Conservation (phyloP, 2,329 filamentous ascomycete species). For the Eutypa lata region DNA sequence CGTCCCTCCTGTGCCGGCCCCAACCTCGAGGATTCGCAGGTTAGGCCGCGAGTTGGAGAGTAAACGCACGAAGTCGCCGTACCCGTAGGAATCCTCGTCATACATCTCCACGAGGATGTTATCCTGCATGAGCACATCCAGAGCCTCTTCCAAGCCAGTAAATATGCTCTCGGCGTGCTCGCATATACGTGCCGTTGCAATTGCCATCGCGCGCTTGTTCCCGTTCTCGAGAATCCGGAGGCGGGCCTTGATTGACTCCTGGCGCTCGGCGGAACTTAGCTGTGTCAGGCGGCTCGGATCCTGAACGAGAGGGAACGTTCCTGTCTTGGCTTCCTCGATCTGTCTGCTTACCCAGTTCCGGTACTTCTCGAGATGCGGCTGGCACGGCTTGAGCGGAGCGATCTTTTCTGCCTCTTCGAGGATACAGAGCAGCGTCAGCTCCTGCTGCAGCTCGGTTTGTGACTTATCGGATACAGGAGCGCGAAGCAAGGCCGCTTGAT, state of each 20-base stretch:
- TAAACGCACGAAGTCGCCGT: conserved; percentile 17
- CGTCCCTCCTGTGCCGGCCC: conserved; percentile 24
- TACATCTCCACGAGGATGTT: conserved; percentile 28
- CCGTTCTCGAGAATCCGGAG: conserved; percentile 14
- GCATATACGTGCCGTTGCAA: conserved; percentile 17
- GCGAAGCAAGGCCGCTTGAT: conserved; percentile 21
- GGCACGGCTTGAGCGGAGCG: conserved; percentile 12
- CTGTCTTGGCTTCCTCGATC: conserved; percentile 7
- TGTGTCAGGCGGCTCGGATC: conserved; percentile 3
- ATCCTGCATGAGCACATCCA: conserved; percentile 29
- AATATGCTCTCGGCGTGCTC: conserved; percentile 18
- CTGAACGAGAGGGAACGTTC: conserved; percentile 11
- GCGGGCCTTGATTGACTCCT: conserved; percentile 9
- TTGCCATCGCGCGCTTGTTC: conserved; percentile 11
- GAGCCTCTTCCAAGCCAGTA: conserved; percentile 19
- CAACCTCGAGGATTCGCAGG: conserved; percentile 21
- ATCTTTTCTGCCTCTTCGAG: conserved; percentile 15
- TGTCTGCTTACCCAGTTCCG: conserved; percentile 26
- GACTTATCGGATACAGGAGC: conserved; percentile 11
- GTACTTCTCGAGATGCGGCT: conserved; percentile 25
- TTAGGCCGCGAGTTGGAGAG: conserved; percentile 10
- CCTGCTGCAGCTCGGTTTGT: conserved; percentile 21
- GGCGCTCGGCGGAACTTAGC: conserved; percentile 4
- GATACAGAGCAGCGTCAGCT: conserved; percentile 27
- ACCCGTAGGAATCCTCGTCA: conserved; percentile 20